phyloP scores from a whole-genome alignment of 495 filamentous ascomycete species.

The Haplographium delicatum region DNA sequence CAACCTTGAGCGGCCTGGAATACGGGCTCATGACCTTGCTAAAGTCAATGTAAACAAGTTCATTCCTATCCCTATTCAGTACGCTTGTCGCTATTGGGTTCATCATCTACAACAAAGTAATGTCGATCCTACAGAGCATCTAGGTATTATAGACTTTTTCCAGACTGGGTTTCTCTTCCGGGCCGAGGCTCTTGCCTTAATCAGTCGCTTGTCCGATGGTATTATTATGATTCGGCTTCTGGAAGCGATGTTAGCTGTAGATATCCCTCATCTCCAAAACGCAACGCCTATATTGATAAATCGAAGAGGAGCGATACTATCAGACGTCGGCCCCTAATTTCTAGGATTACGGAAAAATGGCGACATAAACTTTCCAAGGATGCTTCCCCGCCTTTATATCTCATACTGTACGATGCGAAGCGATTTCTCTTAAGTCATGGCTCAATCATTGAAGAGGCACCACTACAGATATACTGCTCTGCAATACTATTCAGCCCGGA shows the following conservation, averaged over 20 bases:
- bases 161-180: not conserved
- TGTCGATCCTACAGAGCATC: not conserved
- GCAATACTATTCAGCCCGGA: not conserved
- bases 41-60: not conserved
- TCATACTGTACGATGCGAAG: not conserved
- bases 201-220: not conserved
- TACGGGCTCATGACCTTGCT: not conserved
- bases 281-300: no score
- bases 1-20: not conserved
- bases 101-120: not conserved
- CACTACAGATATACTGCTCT: not conserved
- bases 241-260: not conserved
- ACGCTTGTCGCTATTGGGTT: not conserved
- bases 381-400: not conserved
- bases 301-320: no score
- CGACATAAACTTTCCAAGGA: not conserved
- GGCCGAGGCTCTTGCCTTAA: not conserved
- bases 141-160: not conserved
- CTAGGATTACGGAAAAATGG: not conserved
- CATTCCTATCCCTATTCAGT: not conserved
- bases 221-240: not conserved
- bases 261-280: no score
- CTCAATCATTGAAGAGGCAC: not conserved
- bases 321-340: no score
- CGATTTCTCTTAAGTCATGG: not conserved